Base-by-base conservation (phyloP, 2,329 filamentous ascomycete species). In the Didymella exigua region DNA sequence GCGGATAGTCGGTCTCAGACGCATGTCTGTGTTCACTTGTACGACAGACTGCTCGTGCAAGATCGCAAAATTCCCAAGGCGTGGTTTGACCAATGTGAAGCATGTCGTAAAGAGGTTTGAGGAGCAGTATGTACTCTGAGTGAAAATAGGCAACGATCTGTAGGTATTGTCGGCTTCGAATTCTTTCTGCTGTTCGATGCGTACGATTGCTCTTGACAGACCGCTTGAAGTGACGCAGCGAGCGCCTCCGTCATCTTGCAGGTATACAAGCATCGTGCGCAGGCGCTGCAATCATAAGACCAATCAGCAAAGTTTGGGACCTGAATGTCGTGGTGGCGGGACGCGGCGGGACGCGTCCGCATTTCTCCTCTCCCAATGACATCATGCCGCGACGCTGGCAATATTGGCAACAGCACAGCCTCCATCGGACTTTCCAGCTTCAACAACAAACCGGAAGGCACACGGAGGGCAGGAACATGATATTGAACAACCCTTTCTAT, bases 341-440 rank as follows among this genome's bases (percentile, higher is more conserved):
- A 5, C 24, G 21, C 27, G n/a, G 31, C 16, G 2, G 10, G 30
- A 30, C 5, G 24, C 31, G 30, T 23, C 27, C 30, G 26, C 16
- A 44, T 34, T 40, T 34, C 11, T 33, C 7, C 14, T 44, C 38
- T 16, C 29, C 26, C 16, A 27, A 46, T 55, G 52, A 55, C 46
- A 48, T 55, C 52, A 55, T 55, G 37, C 46, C 45, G 33, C 27
- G 46, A 21, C 38, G 10, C 18, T 23, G 18, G 14, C 24, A 38
- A 43, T 19, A 46, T 45, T 45, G 45, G 38, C 38, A 52, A 33
- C 13, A 41, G 52, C 52, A 50, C 52, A 41, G 52, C 52, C 52
- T 50, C 46, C 29, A 18, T 43, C 51, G 51, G 45, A 45, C 38
- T 45, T 54, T 44, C 34, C 29, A 38, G 26, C 46, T 14, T 18